Percentiles rank a stretch among this genome's conserved stretches.
Evolutionary conservation across 163 green algal species (phyloP).

Genomic region (Scenedesmus sp.): DNA sequence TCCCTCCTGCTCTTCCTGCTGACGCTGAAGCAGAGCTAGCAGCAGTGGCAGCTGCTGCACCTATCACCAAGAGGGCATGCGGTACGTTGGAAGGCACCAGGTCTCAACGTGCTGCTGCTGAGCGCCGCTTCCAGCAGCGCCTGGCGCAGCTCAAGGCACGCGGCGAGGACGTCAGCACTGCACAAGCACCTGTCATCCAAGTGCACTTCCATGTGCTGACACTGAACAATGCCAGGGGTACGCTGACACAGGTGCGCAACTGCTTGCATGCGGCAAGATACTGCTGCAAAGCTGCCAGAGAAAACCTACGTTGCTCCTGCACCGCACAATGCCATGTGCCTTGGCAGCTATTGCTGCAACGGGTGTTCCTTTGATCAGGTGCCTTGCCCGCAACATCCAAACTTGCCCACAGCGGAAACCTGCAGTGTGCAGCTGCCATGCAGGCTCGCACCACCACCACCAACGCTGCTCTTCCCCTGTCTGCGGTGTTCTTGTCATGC

Average conservation of each 20-base stretch:
- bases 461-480: background rate
- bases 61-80: background rate
- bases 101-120: background rate
- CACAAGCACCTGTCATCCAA: background rate
- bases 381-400: too few species aligned
- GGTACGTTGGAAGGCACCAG: background rate
- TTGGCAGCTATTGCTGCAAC: too few species aligned
- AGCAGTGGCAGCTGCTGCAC: background rate
- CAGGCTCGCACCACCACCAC: background rate
- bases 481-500: background rate
- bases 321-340: too few species aligned
- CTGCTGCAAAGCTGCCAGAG: too few species aligned
- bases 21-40: background rate
- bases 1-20: background rate
- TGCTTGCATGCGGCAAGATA: background rate
- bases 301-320: too few species aligned
- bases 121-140: background rate
- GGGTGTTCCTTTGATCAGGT: too few species aligned
- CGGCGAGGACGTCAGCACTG: background rate
- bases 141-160: background rate
- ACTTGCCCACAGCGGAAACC: too few species aligned
- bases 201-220: background rate
- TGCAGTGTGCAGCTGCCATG: too few species aligned
- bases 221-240: background rate
- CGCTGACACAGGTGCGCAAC: background rate